These are phyloP conservation scores for Laburnicola sp. DNA, from an alignment of 2,329 filamentous ascomycete species.

Conservation along the genomic window DNA sequence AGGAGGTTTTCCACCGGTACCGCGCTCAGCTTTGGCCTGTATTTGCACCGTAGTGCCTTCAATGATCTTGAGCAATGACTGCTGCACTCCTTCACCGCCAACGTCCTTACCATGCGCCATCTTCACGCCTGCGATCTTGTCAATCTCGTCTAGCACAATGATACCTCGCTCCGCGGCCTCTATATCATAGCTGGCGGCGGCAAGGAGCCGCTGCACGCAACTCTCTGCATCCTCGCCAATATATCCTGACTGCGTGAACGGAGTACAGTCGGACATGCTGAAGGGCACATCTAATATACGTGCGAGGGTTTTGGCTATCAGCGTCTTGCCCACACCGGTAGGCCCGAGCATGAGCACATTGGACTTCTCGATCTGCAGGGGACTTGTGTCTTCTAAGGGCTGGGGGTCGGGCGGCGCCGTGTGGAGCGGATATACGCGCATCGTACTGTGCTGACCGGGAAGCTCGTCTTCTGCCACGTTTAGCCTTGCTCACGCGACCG, in stretches of 20 bases:
- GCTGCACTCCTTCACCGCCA: constrained; percentile 93
- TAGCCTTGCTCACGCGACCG: constrained; percentile 22
- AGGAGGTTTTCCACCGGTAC: constrained; percentile 38
- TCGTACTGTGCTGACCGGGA: constrained; percentile 62
- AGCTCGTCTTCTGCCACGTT: constrained; percentile 63
- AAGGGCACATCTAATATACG: constrained; percentile 94
- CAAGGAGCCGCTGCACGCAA: constrained; percentile 86
- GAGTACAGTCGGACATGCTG: constrained; percentile 92
- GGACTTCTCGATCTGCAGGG: constrained; percentile 87
- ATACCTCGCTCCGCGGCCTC: constrained; percentile 86
- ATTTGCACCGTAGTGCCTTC: constrained; percentile 94
- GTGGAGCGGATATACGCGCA: constrained; percentile 40
- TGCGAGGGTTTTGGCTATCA: constrained; percentile 90
- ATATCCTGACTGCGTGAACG: constrained; percentile 94
- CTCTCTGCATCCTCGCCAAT: constrained; percentile 98
- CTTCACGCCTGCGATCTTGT: constrained; percentile 91
- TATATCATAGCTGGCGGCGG: constrained; percentile 87
- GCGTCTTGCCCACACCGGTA: constrained; percentile 93
- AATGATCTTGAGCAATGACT: constrained; percentile 91
- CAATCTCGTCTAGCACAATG: constrained; percentile 93
- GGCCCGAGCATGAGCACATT: constrained; percentile 90
- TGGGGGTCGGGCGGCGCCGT: constrained; percentile 37
- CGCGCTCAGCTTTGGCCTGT: constrained; percentile 78
- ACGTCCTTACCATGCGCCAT: constrained; percentile 90
- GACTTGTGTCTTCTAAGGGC: constrained; percentile 57